These are phyloP conservation scores for Xylariaceae sp. DNA, from an alignment of 2,329 filamentous ascomycete species.

Conservation along the genomic window DNA sequence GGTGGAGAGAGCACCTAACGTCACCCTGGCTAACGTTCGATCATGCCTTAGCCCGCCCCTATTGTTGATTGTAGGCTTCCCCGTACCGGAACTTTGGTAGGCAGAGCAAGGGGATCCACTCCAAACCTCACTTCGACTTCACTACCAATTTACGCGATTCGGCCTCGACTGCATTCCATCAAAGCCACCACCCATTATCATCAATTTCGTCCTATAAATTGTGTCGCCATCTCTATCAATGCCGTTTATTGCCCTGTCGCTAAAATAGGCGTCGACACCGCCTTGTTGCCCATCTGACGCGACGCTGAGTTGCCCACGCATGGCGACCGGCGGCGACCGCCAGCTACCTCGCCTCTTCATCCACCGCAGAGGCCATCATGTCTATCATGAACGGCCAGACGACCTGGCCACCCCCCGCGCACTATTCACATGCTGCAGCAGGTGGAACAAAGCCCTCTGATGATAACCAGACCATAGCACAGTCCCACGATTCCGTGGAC, in stretches of 20 bases:
- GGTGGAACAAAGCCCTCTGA: conserved; percentile 50
- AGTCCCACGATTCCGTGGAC: conserved; percentile 49
- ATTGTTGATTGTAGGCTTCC: conserved; percentile 6
- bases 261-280: conserved; percentile 43
- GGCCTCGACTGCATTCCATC: conserved; percentile 47
- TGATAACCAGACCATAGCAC: conserved; percentile 53
- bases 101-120: conserved; percentile 17
- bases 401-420: conserved; percentile 57
- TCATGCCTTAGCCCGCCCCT: conserved; percentile 8
- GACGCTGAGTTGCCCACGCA: conserved; percentile 47
- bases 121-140: conserved; percentile 43
- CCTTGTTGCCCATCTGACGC: conserved; percentile 46
- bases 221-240: conserved; percentile 47
- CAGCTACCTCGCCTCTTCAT: conserved; percentile 44
- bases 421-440: conserved; percentile 35
- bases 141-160: conserved; percentile 50
- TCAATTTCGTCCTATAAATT: conserved; percentile 37
- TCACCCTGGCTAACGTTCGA: not conserved
- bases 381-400: conserved; percentile 62
- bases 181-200: conserved; percentile 40
- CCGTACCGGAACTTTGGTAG: conserved; percentile 1
- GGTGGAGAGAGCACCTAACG: not conserved
- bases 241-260: conserved; percentile 46
- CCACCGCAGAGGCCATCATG: conserved; percentile 51
- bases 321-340: conserved; percentile 56